Base-by-base conservation (phyloP, 2,329 filamentous ascomycete genomes). In the Botrytis fabae region DNA sequence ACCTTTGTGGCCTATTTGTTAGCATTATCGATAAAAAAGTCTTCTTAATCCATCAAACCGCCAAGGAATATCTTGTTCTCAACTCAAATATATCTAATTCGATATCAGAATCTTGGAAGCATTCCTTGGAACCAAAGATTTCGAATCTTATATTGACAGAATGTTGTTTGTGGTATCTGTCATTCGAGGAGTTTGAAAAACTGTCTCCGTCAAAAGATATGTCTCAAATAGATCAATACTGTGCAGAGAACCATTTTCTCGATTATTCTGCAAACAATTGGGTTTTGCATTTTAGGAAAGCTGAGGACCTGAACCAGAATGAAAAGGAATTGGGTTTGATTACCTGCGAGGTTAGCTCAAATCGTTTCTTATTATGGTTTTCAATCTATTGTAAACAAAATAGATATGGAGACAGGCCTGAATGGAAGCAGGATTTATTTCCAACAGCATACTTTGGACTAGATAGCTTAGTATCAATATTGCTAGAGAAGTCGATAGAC, bases 11-110 rank as follows among this genome's bases (percentile, higher is more conserved):
- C 62, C 54, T 73, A 42, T 68, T 73, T 46, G 59, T 73, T 28
- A 68, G 25, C n/a, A 40, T 69, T 66, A 44, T 71, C 44, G 68
- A 73, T n/a, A 42, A 48, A 28, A 69, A 63, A 61, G 60, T 71
- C 48, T 73, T 71, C 38, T 54, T 73, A n/a, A 69, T 73, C 35
- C 72, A 73, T 59, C 72, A 73, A 51, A 73, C 68, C 14, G 54
- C 42, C 51, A 62, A 66, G 70, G 72, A 73, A 48, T 73, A 71
- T 73, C 72, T 73, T 42, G 40, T 73, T 14, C 16, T 14, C 7
- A 51, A 40, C 25, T 40, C 64, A 68, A n/a, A 60, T 12, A 61
- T 9, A 32, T 6, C n/a, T 16, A 38, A 7, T 14, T 40, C 66
- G n/a, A 60, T 54, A 32, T n/a, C 22, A 7, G 25, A 6, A 40